Evolutionary conservation across 768 basidiomycete genomes (phyloP).

Genomic region (Lactifluus piperatus): DNA sequence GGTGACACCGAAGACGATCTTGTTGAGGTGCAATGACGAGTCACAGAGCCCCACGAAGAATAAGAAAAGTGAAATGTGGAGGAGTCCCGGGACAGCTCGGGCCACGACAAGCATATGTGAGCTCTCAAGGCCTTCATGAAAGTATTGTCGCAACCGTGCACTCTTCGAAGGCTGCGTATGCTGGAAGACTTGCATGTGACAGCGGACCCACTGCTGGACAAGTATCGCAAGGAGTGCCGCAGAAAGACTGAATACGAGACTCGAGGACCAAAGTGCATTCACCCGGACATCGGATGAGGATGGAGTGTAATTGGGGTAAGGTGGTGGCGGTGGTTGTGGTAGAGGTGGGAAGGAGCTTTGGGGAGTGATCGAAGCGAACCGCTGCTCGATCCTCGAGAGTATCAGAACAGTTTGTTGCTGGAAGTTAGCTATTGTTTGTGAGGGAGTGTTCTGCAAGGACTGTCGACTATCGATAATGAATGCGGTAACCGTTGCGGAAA

Average conservation of each 20-base stretch:
- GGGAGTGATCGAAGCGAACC: not conserved
- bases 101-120: constrained; percentile 36
- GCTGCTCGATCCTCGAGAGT: constrained; percentile 10
- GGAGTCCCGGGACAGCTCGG: constrained; percentile 36
- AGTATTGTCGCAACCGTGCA: constrained; percentile 34
- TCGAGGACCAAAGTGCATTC: constrained; percentile 35
- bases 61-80: constrained; percentile 43
- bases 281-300: constrained; percentile 30
- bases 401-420: constrained; percentile 3
- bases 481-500: constrained; percentile 8
- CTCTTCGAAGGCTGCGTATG: constrained; percentile 26
- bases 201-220: constrained; percentile 41
- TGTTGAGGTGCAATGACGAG: constrained; percentile 30
- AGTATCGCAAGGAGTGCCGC: constrained; percentile 39
- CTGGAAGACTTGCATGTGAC: constrained; percentile 27
- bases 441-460: not conserved
- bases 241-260: constrained; percentile 31
- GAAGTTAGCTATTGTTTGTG: not conserved
- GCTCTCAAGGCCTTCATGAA: constrained; percentile 30
- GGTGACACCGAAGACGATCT: not conserved
- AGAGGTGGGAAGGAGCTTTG: not conserved
- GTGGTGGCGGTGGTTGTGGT: not conserved
- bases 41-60: constrained; percentile 42
- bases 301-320: constrained; percentile 9
- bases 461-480: constrained; percentile 1